Conservation (phyloP, 345 rosid genomes). For the Passiflora organensis region DNA sequence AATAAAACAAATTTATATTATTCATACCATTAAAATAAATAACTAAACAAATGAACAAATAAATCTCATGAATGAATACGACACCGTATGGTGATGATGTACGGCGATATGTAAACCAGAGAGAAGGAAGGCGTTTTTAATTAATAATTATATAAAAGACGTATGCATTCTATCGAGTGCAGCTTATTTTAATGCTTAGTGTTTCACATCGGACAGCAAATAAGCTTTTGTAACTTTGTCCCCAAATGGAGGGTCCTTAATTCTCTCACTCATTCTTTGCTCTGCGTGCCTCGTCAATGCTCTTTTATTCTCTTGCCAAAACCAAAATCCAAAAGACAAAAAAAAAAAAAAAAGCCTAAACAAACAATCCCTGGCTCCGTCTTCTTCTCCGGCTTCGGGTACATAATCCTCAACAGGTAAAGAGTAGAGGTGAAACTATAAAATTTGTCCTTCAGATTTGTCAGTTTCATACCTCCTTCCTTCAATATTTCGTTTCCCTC, state of each 20-base stretch:
- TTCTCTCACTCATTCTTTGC: conserved; percentile 2
- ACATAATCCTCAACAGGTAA: conserved; percentile 16
- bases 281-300: conserved; percentile 8
- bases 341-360: not conserved
- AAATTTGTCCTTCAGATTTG: not conserved
- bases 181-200: conserved; percentile 35
- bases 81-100: too few species aligned
- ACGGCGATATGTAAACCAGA: not conserved
- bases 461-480: not conserved
- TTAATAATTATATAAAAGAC: not conserved
- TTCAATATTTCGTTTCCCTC: not conserved
- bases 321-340: not conserved
- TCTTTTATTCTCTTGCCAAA: conserved; percentile 6
- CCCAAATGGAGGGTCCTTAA: conserved; percentile 30
- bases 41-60: too few species aligned
- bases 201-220: conserved; percentile 48
- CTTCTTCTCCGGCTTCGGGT: conserved; percentile 19
- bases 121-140: not conserved
- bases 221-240: conserved; percentile 23
- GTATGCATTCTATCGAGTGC: too few species aligned
- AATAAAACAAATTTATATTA: too few species aligned
- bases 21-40: too few species aligned
- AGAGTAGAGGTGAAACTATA: not conserved
- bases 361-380: not conserved
- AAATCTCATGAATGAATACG: too few species aligned